Base-by-base conservation (phyloP, 306 rosid species). In the Vigna nakashimae region DNA sequence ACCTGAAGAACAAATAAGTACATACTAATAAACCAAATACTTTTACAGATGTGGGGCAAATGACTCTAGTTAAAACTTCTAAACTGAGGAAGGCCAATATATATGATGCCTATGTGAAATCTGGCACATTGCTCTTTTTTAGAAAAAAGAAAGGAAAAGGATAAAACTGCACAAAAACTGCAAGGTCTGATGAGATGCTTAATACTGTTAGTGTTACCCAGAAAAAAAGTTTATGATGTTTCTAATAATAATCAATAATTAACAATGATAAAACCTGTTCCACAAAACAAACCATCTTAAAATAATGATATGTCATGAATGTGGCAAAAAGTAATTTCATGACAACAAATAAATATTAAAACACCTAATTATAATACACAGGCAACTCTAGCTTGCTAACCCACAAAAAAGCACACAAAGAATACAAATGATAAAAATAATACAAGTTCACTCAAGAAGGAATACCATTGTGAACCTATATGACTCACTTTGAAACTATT, bases 401-500 rank as follows among this genome's bases (percentile, higher is more conserved):
- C 26, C 28, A 7, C 69, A 0, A 36, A 38, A 36, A 64, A 3
- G 22, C 16, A 64, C 40, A 8, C 15, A 38, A 64, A 34, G 28
- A 64, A 64, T 64, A 16, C 69, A 36, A 36, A 64, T 64, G 49
- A 38, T 13, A 36, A 64, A 64, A 36, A n/a, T 36, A 64, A 38
- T 7, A 17, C 69, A 38, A n/a, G 15, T 10, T 34, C 16, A 38
- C 69, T 64, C 45, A 64, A 64, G 10, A 64, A 36, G 48, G 69
- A 64, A 36, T 38, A 14, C 30, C 16, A 64, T 9, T 36, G 26
- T 64, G 43, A 62, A 16, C 20, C 45, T 34, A 24, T 28, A 59
- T n/a, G 49, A 64, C 69, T 64, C 50, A 64, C 69, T 65, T 65
- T 65, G 70, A 38, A 38, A 65, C 70, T 65, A 65, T 38, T 17